Evolutionary conservation across 148 eudicot genomes (phyloP), one percentile per base, ranked within the genome.

Genomic region (Vaccinium macrocarpon): DNA sequence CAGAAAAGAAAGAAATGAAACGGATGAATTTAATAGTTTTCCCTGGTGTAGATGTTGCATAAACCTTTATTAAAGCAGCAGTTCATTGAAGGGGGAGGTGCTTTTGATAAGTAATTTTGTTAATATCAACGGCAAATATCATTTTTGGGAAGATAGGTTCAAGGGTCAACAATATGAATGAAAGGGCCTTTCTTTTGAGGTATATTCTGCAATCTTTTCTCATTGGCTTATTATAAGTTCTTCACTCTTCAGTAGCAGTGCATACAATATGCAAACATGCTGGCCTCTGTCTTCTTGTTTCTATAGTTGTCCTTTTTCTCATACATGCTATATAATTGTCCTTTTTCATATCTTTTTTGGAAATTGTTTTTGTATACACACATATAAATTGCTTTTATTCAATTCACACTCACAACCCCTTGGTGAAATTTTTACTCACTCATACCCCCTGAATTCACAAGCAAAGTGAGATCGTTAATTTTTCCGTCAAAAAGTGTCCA

Each of bases 21-120:
- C 77, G 66, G 68, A 87, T 87, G 95, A 92, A 86, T 85, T 66
- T 90, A 88, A 82, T 92, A 66, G 91, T 89, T 32, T 92, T 93
- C 82, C 93, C 95, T 6, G 91, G 90, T 42, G 86, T 89, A 4
- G 92, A 91, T 94, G 95, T 85, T 94, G 42, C 89, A 91, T 88
- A 94, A 94, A 83, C 90, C 93, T 23, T 68, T 93, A 50, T 1
- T 2, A 50, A 73, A 78, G 38, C 86, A 82, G 48, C 89, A 82
- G 48, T 55, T 55, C 68, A 80, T 11, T 73, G 81, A 84, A 56
- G 79, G 66, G 29, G 62, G n/a, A 18, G 19, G n/a, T 57, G 62
- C 62, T 57, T 57, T 57, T 57, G n/a, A 57, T 57, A 18, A 19
- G 62, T 57, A 57, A 57, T 18, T 57, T 57, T 57, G 9, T 57